These are phyloP conservation scores for Chenopodium album DNA, from an alignment of 148 eudicot genomes.

Conservation along the genomic window DNA sequence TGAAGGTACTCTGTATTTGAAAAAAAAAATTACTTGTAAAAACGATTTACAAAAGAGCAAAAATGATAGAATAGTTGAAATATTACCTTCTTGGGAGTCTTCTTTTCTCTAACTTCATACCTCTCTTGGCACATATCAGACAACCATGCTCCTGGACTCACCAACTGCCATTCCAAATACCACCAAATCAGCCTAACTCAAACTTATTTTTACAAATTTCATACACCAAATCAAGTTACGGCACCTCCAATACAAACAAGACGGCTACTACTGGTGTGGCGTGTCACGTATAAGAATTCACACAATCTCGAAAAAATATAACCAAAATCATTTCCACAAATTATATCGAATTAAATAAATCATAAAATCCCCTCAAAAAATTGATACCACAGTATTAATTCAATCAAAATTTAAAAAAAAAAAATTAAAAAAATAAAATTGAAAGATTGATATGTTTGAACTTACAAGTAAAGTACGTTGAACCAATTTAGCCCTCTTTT, in stretches of 20 bases:
- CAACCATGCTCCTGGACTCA: slow-evolving; percentile 85
- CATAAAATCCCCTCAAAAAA: too few species aligned
- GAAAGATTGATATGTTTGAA: too few species aligned
- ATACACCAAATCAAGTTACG: background rate
- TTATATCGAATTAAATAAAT: too few species aligned
- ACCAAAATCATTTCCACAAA: too few species aligned
- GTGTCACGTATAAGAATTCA: too few species aligned
- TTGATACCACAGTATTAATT: too few species aligned
- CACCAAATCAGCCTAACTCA: slow-evolving; percentile 4
- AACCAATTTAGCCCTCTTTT: slow-evolving; percentile 81
- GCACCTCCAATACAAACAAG: background rate
- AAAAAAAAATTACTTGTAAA: too few species aligned
- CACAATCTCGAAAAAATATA: too few species aligned
- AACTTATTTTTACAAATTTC: background rate
- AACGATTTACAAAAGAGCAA: background rate
- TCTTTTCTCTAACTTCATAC: slow-evolving; percentile 90
- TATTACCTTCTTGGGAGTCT: slow-evolving; percentile 71
- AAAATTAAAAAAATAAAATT: background rate
- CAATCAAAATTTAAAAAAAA: background rate
- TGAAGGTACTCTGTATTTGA: background rate
- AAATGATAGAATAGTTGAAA: too few species aligned
- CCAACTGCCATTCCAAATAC: slow-evolving; percentile 43
- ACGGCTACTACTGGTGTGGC: too few species aligned
- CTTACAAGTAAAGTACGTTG: slow-evolving; percentile 81
- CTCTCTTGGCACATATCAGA: slow-evolving; percentile 74